These are phyloP conservation scores for Tetracladium maxilliforme DNA, from an alignment of 2,329 filamentous ascomycete species.

Conservation along the genomic window DNA sequence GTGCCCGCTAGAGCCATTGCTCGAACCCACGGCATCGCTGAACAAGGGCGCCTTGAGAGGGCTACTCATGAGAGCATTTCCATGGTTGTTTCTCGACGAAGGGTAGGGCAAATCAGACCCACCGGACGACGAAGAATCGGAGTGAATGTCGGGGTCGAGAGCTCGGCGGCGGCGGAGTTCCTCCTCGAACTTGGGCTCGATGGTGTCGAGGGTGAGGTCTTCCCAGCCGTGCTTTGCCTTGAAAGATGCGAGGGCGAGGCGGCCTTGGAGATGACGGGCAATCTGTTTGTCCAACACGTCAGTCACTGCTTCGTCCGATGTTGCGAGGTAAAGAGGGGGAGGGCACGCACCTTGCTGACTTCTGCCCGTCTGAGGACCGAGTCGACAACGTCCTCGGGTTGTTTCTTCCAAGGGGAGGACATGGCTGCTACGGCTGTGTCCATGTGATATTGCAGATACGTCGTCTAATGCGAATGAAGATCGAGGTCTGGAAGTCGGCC, in stretches of 20 bases:
- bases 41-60: conserved; percentile 73
- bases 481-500: too few species aligned
- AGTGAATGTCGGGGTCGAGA: conserved; percentile 57
- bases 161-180: conserved; percentile 60
- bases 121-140: conserved; percentile 68
- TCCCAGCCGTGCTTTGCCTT: conserved; percentile 95
- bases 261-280: conserved; percentile 81
- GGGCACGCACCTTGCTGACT: conserved; percentile 52
- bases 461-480: too few species aligned
- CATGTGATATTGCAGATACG: too few species aligned
- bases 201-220: conserved; percentile 70
- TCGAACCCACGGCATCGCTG: conserved; percentile 65
- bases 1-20: conserved; percentile 50
- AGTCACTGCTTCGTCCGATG: conserved; percentile 7
- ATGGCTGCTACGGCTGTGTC: too few species aligned
- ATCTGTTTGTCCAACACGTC: conserved; percentile 45
- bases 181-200: conserved; percentile 73
- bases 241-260: conserved; percentile 88
- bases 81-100: conserved; percentile 27
- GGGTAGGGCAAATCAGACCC: conserved; percentile 65
- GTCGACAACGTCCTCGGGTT: conserved; percentile 50
- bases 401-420: conserved; percentile 46
- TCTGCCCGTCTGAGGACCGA: conserved; percentile 59
- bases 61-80: conserved; percentile 69
- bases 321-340: conserved; percentile 3